Conservation (phyloP, 148 eudicot species). For the Rhododendron vialii region DNA sequence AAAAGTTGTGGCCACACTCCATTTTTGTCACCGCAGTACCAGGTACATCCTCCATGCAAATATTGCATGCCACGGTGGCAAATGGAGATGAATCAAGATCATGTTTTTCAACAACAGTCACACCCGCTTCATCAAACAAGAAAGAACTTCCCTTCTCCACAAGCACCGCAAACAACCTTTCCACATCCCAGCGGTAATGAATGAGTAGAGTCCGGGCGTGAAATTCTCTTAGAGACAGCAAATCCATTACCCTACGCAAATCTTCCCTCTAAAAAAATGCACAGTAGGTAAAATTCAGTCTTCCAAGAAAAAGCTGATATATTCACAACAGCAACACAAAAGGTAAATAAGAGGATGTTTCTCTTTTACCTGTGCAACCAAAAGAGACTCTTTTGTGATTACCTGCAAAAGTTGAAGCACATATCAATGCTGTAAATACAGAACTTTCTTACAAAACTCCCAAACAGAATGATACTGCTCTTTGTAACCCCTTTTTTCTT, state of each 20-base stretch:
- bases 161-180: slow-evolving; percentile 42
- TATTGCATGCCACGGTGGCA: slow-evolving; percentile 34
- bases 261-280: slow-evolving; percentile 46
- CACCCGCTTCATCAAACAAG: slow-evolving; percentile 65
- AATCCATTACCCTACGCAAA: slow-evolving; percentile 64
- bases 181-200: slow-evolving; percentile 71
- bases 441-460: neutral
- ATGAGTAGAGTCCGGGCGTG: slow-evolving; percentile 71
- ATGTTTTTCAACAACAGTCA: slow-evolving; percentile 23
- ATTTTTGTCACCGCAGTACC: slow-evolving; percentile 41
- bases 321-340: neutral
- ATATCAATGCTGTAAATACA: neutral
- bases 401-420: slow-evolving; percentile 34
- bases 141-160: slow-evolving; percentile 52
- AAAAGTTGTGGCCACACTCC: slow-evolving; percentile 75
- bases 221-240: slow-evolving; percentile 52
- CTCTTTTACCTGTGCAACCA: slow-evolving; percentile 52
- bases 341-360: neutral
- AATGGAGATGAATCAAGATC: slow-evolving; percentile 21
- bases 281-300: neutral
- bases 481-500: neutral
- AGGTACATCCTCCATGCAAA: slow-evolving; percentile 59
- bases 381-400: slow-evolving; percentile 59
- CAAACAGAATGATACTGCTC: neutral
- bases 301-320: neutral